Evolutionary conservation across 2,329 filamentous ascomycete species (phyloP).

Genomic region (Hirsutella thompsonii): DNA sequence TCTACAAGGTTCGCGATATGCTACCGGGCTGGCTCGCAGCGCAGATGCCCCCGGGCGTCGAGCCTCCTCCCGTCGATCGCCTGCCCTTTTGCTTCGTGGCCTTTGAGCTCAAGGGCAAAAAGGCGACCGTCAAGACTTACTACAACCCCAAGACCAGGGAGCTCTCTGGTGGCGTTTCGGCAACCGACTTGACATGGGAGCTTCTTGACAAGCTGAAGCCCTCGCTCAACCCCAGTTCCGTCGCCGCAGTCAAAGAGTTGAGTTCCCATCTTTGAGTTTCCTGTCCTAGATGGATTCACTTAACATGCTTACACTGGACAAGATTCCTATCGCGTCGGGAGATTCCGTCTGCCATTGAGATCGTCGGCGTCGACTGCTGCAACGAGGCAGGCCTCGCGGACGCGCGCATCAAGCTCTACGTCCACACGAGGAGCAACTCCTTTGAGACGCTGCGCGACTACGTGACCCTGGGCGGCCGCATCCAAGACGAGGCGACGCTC

Average conservation of each 20-base stretch:
- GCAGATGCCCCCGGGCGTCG: background rate
- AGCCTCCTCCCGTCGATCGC: conserved; percentile 1
- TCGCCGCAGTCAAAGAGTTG: conserved; percentile 4
- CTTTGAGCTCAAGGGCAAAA: conserved; percentile 5
- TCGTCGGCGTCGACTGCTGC: conserved; percentile 5
- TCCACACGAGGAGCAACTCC: conserved; percentile 4
- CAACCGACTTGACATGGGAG: background rate
- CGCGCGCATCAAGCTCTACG: conserved; percentile 7
- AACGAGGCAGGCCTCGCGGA: conserved; percentile 3
- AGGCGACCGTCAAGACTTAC: conserved; percentile 4
- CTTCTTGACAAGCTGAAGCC: conserved; percentile 3
- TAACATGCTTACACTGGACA: background rate
- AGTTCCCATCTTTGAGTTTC: background rate
- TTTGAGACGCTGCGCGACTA: conserved; percentile 6
- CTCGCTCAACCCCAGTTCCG: conserved; percentile 1
- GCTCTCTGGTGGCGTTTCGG: conserved; percentile 1
- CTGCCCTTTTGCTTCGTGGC: conserved; percentile 5
- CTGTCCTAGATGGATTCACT: background rate
- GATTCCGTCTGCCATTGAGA: background rate
- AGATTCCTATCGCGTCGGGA: conserved; percentile 2
- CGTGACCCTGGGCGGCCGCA: conserved; percentile 5
- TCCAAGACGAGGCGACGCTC: conserved; percentile 3
- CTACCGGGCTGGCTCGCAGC: conserved; percentile 3
- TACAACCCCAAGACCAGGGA: conserved; percentile 6
- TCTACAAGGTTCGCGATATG: background rate